Base-by-base conservation (phyloP, 306 rosid genomes). In the Inga laurina region DNA sequence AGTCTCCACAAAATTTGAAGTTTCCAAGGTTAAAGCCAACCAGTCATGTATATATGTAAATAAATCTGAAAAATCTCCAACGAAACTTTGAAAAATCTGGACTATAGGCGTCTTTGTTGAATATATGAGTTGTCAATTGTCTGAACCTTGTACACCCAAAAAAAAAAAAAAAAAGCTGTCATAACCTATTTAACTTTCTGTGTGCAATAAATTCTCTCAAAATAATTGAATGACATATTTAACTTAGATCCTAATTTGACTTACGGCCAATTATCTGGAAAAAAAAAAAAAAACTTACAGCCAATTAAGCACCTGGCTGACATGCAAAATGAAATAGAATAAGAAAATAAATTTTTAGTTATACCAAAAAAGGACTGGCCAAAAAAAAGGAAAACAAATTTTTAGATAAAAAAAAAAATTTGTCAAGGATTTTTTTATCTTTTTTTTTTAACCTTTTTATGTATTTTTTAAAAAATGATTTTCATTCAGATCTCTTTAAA, bases 41-140 rank as follows among this genome's bases (percentile, higher is more conserved):
- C 43, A 6, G 13, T 8, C 11, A 59, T 73, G n/a, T 48, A 56
- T 44, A 56, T 44, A 45, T 3, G 34, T 74, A 27, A 45, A 61
- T 15, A 78, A 34, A n/a, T 77, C 54, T 39, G 72, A 76, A 72
- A 74, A 56, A 7, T 74, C 90, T 84, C 76, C 96, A 45, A 59
- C 84, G 84, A 59, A 93, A 92, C 89, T 92, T 92, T 0, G 97
- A 86, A 88, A 95, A 95, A 76, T 93, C 94, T 0, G 97, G 96
- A 32, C 10, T 52, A 2, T 13, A 18, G 22, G 2, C 88, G 94
- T 35, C 95, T 82, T 37, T 80, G 93, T 48, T 92, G 90, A 86
- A 88, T 71, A 51, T 16, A 80, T 89, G 93, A 35, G 97, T 94
- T 21, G 86, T 84, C 84, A 79, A 93, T 67, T 59, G 97, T 95